Percentiles rank a stretch among this genome's conserved stretches.
Evolutionary conservation across 768 basidiomycete species (phyloP).

Genomic region (Auriscalpium microsporum): DNA sequence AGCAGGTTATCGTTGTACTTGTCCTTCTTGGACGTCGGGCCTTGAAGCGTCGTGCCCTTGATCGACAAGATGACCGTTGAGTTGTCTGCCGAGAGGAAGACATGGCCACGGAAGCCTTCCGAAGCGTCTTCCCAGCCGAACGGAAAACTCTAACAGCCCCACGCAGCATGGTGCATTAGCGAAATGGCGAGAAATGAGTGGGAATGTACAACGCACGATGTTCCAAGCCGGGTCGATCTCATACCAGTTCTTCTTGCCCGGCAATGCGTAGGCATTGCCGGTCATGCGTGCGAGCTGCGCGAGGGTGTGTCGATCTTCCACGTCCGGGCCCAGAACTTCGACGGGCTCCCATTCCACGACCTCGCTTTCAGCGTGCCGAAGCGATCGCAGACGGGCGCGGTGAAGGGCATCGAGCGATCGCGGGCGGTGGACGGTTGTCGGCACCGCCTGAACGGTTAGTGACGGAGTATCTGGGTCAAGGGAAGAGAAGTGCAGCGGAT

Average conservation of each 20-base stretch:
- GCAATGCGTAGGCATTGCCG: constrained; percentile 80
- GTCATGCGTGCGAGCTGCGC: constrained; percentile 79
- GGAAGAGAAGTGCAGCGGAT: neutral
- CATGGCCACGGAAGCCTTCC: constrained; percentile 84
- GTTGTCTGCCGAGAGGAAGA: constrained; percentile 74
- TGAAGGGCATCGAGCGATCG: constrained; percentile 42
- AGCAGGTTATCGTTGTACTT: constrained; percentile 88
- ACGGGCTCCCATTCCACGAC: constrained; percentile 59
- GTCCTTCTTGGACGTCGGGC: constrained; percentile 83
- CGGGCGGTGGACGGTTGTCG: constrained; percentile 56
- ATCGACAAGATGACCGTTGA: constrained; percentile 80
- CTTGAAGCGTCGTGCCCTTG: constrained; percentile 82
- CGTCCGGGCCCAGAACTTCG: constrained; percentile 64
- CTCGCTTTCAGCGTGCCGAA: constrained; percentile 40
- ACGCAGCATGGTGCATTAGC: too few relatives aligned
- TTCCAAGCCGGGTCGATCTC: constrained; percentile 74
- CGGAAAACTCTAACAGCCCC: constrained; percentile 53
- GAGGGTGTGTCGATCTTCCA: constrained; percentile 72
- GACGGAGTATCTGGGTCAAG: constrained; percentile 3
- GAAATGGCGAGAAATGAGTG: neutral
- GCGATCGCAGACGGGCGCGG: constrained; percentile 44
- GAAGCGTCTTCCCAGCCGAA: constrained; percentile 63
- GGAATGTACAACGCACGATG: constrained; percentile 18
- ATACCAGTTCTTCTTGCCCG: constrained; percentile 71
- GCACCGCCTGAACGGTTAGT: constrained; percentile 34